Base-by-base conservation (phyloP, 148 eudicot genomes). In the Arctostaphylos glauca region DNA sequence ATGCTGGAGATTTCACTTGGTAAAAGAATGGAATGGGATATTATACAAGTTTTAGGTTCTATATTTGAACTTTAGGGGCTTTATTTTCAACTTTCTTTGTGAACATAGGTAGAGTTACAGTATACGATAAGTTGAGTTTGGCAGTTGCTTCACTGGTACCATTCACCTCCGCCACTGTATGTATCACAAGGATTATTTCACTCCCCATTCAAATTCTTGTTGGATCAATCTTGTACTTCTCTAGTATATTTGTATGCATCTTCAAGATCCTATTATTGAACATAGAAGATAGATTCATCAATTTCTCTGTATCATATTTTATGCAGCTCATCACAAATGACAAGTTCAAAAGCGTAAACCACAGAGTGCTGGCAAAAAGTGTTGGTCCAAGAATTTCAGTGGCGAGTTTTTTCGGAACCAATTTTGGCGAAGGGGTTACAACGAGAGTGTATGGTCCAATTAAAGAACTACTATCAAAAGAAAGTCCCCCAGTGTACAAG, bases 251-350 rank as follows among this genome's bases (percentile, higher is more conserved):
- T 31, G 38, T 31, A 31, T 1, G 23, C 5, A 46, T 14, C 41
- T 18, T 49, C 8, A 79, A 46, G 18, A 49, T 75, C 3, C 25
- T 21, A 23, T 9, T 48, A 3, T 23, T 25, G 4, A 21, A 9
- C 8, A n/a, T 3, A 7, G 19, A 13, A 38, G 70, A 3, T 12
- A 49, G 3, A 3, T 76, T 15, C 3, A 15, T 76, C 16, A 23
- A n/a, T 46, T 68, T n/a, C 15, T 7, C 12, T 23, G 15, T 48
- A 3, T 38, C 14, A 6, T 5, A 13, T 5, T 59, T 54, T 46
- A 14, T 31, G 47, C 87, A 90, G 94, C 88, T 91, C 6, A 59
- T 91, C 54, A 72, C 94, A 15, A 91, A 91, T 55, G 94, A 91
- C 81, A 88, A 86, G 77, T 88, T 87, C 83, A 91, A 83, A 67